Percentiles rank a stretch among this genome's conserved stretches.
These are phyloP conservation scores for Phaeophleospora eucalypticola DNA, from an alignment of 2,329 filamentous ascomycete species.

Conservation along the genomic window DNA sequence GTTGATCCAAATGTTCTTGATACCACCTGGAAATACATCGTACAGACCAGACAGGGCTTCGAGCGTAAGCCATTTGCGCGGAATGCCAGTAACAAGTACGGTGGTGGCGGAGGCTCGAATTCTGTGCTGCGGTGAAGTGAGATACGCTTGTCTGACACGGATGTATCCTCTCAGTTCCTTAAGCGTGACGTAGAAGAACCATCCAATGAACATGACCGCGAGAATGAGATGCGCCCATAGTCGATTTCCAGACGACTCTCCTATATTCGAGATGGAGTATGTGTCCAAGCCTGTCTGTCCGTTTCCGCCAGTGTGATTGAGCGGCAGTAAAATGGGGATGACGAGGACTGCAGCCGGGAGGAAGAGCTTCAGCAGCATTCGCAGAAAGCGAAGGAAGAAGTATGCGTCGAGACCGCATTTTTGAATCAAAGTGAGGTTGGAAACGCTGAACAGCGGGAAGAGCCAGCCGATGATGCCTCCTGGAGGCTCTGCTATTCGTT, in stretches of 20 bases:
- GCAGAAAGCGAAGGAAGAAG: conserved; percentile 90
- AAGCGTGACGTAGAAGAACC: conserved; percentile 85
- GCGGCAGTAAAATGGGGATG: conserved; percentile 76
- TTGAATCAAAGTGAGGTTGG: conserved; percentile 79
- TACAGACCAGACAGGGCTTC: conserved; percentile 80
- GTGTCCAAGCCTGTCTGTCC: conserved; percentile 67
- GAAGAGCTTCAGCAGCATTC: conserved; percentile 86
- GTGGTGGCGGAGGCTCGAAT: conserved; percentile 92
- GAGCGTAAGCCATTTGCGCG: conserved; percentile 81
- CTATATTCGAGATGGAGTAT: conserved; percentile 84
- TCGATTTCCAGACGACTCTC: conserved; percentile 56
- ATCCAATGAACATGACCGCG: conserved; percentile 71
- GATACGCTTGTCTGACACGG: conserved; percentile 86
- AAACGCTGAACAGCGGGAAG: conserved; percentile 60
- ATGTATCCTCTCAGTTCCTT: conserved; percentile 82
- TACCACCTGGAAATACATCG: conserved; percentile 92
- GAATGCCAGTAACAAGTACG: conserved; percentile 86
- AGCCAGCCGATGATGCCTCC: conserved; percentile 53
- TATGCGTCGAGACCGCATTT: conserved; percentile 96
- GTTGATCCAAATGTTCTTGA: conserved; percentile 96
- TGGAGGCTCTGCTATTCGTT: conserved; percentile 73
- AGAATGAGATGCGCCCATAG: conserved; percentile 84
- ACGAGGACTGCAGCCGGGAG: conserved; percentile 73
- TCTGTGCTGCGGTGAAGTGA: conserved; percentile 92
- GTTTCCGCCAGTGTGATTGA: conserved; percentile 70